Evolutionary conservation across 345 rosid genomes (phyloP), one percentile per base, ranked within the genome.

Genomic region (Ricinus communis): DNA sequence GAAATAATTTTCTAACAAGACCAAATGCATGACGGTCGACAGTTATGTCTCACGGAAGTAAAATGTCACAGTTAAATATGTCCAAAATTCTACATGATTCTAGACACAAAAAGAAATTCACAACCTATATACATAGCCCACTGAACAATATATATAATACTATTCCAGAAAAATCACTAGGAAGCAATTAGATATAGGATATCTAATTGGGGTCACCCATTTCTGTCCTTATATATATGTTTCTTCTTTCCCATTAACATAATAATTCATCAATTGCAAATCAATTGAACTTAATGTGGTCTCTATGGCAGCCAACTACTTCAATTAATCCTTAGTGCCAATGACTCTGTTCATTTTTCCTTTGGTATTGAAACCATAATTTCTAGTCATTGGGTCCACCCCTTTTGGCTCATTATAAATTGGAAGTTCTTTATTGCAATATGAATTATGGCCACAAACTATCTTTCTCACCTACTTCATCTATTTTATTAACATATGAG

Each of bases 261-360:
- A 36, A 46, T 59, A 27, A 24, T 16, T 25, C 5, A 47, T 47
- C 18, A 66, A 66, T 40, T 28, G 73, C 54, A 59, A 9, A 47
- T 8, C 8, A 60, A 70, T 60, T 33, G 47, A 16, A 60, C 5
- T 62, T 18, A 8, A 24, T 19, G 45, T 27, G 68, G n/a, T 27
- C 52, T 24, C 38, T 22, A 52, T 62, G 25, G 8, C 49, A 40
- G 61, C 68, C 46, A 41, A 69, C 75, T 43, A 63, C 62, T 45
- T 22, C 54, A 27, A 19, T 53, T 41, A 10, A 25, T 18, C 58
- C 25, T 6, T 13, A 24, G 56, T 36, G 40, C 46, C 22, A 22
- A 61, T 33, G 50, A 62, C 56, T 25, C 27, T 19, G 9, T 12
- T 19, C 56, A 3, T 47, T 63, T 63, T 18, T 45, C 2, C 22